Conservation (phyloP, 805 yeast genomes). For the Blastobotrys mokoenaii region DNA sequence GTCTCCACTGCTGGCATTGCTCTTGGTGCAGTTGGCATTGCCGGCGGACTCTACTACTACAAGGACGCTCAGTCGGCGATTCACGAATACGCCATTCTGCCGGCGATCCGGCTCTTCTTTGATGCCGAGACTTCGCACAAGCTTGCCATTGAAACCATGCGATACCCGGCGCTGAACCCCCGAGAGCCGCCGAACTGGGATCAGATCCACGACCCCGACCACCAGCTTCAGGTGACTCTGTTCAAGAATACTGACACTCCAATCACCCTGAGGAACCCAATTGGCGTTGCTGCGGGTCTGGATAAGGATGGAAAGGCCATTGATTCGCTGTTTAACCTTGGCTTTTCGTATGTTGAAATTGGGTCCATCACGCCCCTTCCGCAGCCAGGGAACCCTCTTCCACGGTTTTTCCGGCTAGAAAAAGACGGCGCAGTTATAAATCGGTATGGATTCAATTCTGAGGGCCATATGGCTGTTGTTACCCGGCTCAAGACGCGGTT, state of each 20-base stretch:
- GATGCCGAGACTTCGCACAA: slow-evolving; percentile 85
- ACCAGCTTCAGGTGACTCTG: slow-evolving; percentile 21
- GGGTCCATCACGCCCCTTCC: slow-evolving; percentile 91
- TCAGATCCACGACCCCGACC: slow-evolving; percentile 23
- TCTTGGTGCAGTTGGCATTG: not conserved
- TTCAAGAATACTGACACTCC: slow-evolving; percentile 21
- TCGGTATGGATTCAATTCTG: slow-evolving; percentile 90
- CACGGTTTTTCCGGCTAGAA: slow-evolving; percentile 80
- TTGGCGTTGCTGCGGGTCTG: slow-evolving; percentile 93
- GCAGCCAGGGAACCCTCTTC: slow-evolving; percentile 92
- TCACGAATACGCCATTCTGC: slow-evolving; percentile 76
- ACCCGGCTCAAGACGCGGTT: slow-evolving; percentile 61
- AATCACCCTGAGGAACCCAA: slow-evolving; percentile 53
- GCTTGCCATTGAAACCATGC: slow-evolving; percentile 62
- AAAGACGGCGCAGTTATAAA: slow-evolving; percentile 87
- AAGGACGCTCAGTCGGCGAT: slow-evolving; percentile 75
- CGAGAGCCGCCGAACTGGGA: slow-evolving; percentile 22
- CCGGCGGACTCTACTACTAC: slow-evolving; percentile 34
- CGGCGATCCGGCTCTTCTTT: slow-evolving; percentile 56
- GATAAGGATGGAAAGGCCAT: slow-evolving; percentile 91
- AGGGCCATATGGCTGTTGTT: slow-evolving; percentile 71
- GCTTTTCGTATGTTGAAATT: slow-evolving; percentile 85
- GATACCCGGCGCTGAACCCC: slow-evolving; percentile 32
- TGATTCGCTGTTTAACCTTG: slow-evolving; percentile 66
- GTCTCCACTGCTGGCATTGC: slow-evolving; percentile 1